Percentiles rank a stretch among this genome's conserved stretches.
Conservation (phyloP, 352 stramenopile genomes). For the Pythium utonaiense region DNA sequence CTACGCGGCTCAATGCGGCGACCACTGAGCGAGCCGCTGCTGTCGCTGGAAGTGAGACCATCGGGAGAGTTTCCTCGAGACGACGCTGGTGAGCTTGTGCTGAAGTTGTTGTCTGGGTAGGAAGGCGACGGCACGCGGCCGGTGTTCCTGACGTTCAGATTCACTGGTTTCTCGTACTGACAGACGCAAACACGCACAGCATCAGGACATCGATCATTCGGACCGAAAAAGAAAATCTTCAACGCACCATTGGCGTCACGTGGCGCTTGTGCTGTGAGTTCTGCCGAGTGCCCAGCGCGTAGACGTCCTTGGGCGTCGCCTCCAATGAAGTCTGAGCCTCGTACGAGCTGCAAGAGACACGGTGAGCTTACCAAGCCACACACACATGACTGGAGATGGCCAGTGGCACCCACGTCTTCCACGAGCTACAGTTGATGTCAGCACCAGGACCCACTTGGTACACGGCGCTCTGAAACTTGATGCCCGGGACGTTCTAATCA, state of each 20-base stretch:
- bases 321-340: slow-evolving; percentile 56
- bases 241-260: slow-evolving; percentile 48
- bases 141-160: neutral
- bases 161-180: slow-evolving; percentile 31
- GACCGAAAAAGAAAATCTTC: neutral
- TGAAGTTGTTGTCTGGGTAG: slow-evolving; percentile 4
- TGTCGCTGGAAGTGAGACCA: slow-evolving; percentile 24
- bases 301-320: slow-evolving; percentile 38
- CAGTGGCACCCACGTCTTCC: slow-evolving; percentile 59
- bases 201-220: neutral
- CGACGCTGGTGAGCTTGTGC: neutral
- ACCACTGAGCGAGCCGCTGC: slow-evolving; percentile 31
- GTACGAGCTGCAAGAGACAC: slow-evolving; percentile 40
- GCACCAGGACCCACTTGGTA: slow-evolving; percentile 62
- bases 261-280: slow-evolving; percentile 68
- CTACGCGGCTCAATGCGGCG: slow-evolving; percentile 45
- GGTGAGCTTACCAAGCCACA: neutral
- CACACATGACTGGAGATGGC: neutral
- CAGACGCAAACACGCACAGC: neutral
- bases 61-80: slow-evolving; percentile 19
- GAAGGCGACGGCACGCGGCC: neutral
- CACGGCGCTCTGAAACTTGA: slow-evolving; percentile 61
- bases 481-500: slow-evolving; percentile 35
- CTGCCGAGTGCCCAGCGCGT: slow-evolving; percentile 39
- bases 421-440: slow-evolving; percentile 41